Base-by-base conservation (phyloP, 768 basidiomycete species). In the Amanita inopinata region DNA sequence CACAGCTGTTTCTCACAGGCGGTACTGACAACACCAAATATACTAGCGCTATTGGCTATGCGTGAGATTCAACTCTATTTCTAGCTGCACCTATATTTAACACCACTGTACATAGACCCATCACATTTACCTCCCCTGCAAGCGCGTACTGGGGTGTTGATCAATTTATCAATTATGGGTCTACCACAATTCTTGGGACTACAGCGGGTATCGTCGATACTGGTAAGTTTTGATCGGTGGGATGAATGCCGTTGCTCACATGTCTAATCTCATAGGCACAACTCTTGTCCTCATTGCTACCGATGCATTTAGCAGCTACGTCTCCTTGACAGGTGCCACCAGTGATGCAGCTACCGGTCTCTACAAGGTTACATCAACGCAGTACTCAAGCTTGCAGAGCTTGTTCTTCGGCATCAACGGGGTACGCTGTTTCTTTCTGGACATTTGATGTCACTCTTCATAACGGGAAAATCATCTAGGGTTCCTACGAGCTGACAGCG, bases 191-290 rank as follows among this genome's bases (percentile, higher is more conserved):
- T 36, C 57, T 79, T 45, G 20, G 59, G 8, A 56, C 41, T 38
- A 70, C 67, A 27, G 70, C 73, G 28, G 78, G 78, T 47, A 75
- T 80, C 45, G 74, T 80, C 37, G 77, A 78, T 51, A 78, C 77
- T 17, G 74, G 69, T 64, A 46, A 20, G 54, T 45, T 10, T 15
- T 9, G n/a, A 15, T 10, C 0, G 11, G 17, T 23, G 8, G 17
- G 14, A 15, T 6, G 17, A 2, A 12, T 27, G 25, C 28, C 32
- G 30, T 28, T 32, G 11, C 17, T 30, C 11, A 32, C 23, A 18
- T 15, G n/a, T 18, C 27, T 24, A 36, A 9, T 34, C 22, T 11
- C 18, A 22, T 36, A 62, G 68, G 74, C 9, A 75, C 73, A 10
- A 75, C 74, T 20, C 59, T 76, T 48, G 55, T 76, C 40, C 61